Evolutionary conservation across 164 flowering plant species (phyloP), one percentile per base, ranked within the genome.

Genomic region (Aristolochia fimbriata): DNA sequence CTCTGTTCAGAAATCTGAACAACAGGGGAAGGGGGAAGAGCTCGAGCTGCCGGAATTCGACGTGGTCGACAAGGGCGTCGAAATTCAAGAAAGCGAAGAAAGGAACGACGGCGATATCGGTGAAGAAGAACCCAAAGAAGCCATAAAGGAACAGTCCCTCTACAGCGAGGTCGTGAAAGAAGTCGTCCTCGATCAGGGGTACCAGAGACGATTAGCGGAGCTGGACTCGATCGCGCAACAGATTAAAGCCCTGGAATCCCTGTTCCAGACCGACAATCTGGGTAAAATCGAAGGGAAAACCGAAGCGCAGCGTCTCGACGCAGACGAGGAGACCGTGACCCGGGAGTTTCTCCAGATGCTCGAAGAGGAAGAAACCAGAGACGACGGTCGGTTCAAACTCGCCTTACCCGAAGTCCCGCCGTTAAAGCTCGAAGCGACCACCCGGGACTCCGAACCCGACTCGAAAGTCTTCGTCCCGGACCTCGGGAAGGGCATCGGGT

Each of bases 281-380:
- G 64, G 30, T 58, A 73, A 74, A 57, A 55, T 57, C 27, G 83
- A 77, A 11, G 83, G 73, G 50, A 91, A 81, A 60, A 63, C 75
- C 0, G 75, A 58, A 22, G 76, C 86, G 21, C 85, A 81, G 50
- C 66, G 74, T 61, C 71, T 92, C 41, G 96, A 88, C 66, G 93
- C 85, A 30, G 95, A 92, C 0, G 98, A 92, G 73, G 96, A 92
- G 68, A 86, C 76, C 0, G 93, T 92, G 13, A 92, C 98, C 1
- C 74, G 70, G 72, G 98, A 89, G 51, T 92, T 92, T 61, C 87
- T 92, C 55, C 91, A 85, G 67, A 65, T 85, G 89, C 96, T 92
- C 7, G 96, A 92, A 73, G 85, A 65, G 10, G 86, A 82, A 66
- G 87, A 77, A 17, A 58, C 63, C 5, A n/a, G 37, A n/a, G 51